Evolutionary conservation across 257 asterid species (phyloP).

Genomic region (Schizonepeta tenuifolia): DNA sequence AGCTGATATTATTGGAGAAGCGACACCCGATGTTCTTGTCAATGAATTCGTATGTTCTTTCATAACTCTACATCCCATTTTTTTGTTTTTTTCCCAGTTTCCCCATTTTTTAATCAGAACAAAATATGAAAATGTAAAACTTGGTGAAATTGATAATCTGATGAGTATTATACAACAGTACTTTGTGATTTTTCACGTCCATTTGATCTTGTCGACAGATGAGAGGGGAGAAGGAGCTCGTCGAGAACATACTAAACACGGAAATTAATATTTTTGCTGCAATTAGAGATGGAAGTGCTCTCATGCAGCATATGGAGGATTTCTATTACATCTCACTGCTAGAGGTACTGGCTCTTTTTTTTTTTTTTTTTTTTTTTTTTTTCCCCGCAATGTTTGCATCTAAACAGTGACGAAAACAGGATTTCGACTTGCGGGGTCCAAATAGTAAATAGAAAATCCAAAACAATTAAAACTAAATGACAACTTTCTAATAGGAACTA

Average conservation of each 20-base stretch:
- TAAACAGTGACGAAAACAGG: too few species aligned
- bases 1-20: slow-evolving; percentile 91
- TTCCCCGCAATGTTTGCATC: not conserved
- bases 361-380: too few species aligned
- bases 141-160: not conserved
- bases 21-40: slow-evolving; percentile 92
- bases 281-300: slow-evolving; percentile 98
- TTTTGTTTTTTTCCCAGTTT: not conserved
- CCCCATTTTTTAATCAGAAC: not conserved
- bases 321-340: slow-evolving; percentile 83
- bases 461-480: too few species aligned
- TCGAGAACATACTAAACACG: slow-evolving; percentile 90
- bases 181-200: slow-evolving; percentile 7
- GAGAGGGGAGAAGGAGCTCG: slow-evolving; percentile 93
- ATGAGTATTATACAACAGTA: not conserved
- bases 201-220: slow-evolving; percentile 48
- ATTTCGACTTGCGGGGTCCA: too few species aligned
- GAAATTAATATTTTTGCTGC: slow-evolving; percentile 88
- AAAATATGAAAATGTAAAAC: not conserved
- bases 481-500: too few species aligned
- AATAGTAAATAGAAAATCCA: too few species aligned
- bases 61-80: not conserved
- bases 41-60: slow-evolving; percentile 79
- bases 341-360: slow-evolving; percentile 56
- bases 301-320: slow-evolving; percentile 99